These are phyloP conservation scores for Trichocladium antarcticum DNA, from an alignment of 495 filamentous ascomycete species.

Conservation along the genomic window DNA sequence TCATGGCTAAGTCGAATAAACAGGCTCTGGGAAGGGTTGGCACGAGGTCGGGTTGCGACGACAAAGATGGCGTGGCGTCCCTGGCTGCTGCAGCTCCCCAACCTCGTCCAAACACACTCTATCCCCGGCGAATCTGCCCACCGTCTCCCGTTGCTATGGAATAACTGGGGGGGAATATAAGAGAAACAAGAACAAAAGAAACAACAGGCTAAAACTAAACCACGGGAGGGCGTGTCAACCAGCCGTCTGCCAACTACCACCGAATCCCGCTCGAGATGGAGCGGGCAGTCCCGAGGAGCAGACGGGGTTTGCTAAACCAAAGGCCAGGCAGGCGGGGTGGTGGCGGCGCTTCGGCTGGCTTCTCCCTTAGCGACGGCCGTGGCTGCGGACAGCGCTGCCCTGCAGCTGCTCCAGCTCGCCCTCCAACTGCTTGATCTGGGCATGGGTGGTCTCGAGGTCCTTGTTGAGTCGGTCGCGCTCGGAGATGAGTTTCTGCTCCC, in stretches of 20 bases:
- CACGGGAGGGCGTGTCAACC: neutral
- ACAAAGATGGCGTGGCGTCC: neutral
- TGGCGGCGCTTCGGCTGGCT: neutral
- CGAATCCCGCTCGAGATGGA: too few species aligned
- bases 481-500: slow-evolving; percentile 98
- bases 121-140: slow-evolving; percentile 1
- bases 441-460: slow-evolving; percentile 93
- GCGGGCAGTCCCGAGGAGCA: too few species aligned
- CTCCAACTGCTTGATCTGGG: slow-evolving; percentile 94
- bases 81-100: neutral
- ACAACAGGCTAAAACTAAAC: neutral
- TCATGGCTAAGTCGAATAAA: slow-evolving; percentile 29
- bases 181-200: neutral
- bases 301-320: neutral
- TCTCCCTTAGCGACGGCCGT: slow-evolving; percentile 78
- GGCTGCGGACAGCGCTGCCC: slow-evolving; percentile 81
- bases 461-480: slow-evolving; percentile 98
- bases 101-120: neutral
- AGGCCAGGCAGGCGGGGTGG: neutral
- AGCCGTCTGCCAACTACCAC: neutral
- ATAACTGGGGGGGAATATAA: neutral
- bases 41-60: neutral
- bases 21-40: slow-evolving; percentile 7
- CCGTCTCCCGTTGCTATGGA: slow-evolving; percentile 1
- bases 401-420: slow-evolving; percentile 87